Base-by-base conservation (phyloP, 768 basidiomycete species). In the Amanita rubescens region DNA sequence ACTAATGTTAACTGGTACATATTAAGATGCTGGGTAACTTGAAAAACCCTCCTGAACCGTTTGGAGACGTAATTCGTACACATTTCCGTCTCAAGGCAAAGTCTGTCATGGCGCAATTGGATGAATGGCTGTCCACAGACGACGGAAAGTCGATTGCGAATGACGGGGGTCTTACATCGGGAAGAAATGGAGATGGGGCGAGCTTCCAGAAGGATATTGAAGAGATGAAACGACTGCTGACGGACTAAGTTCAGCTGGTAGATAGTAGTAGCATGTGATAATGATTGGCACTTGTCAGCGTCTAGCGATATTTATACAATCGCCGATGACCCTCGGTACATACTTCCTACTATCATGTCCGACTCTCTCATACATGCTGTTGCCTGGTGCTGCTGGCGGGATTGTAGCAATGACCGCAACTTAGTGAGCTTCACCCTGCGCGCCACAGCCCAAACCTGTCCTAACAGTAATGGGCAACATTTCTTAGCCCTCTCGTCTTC, bases 331-430 rank as follows among this genome's bases (percentile, higher is more conserved):
- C n/a, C 47, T 15, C 19, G 5, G 32, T 19, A 20, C 17, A 37
- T 15, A 32, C 22, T 49, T 51, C 25, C 37, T 25, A 52, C 32
- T 32, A 66, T 48, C 41, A 82, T 84, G 80, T 80, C 76, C 55
- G 90, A 97, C 68, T 91, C 90, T 45, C 69, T 82, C 12, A 86
- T 96, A 25, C 93, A 97, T 60, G 80, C 94, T 34, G 62, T 89
- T 11, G 90, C 94, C n/a, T 15, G 96, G 96, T 11, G 92, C 93
- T 15, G 80, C 85, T 1, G 94, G 92, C 45, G 95, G 95, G 22
- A 86, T 95, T 61, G 67, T 77, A 19, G 92, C 95, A 20, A 96
- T 98, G 94, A 78, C 81, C n/a, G 82, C 76, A 33, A 93, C 89
- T 51, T 91, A 91, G 93, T 87, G 59, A 68, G 85, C 53, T 66